Conservation (phyloP, 106 monocot genomes). For the Chionographis japonica region DNA sequence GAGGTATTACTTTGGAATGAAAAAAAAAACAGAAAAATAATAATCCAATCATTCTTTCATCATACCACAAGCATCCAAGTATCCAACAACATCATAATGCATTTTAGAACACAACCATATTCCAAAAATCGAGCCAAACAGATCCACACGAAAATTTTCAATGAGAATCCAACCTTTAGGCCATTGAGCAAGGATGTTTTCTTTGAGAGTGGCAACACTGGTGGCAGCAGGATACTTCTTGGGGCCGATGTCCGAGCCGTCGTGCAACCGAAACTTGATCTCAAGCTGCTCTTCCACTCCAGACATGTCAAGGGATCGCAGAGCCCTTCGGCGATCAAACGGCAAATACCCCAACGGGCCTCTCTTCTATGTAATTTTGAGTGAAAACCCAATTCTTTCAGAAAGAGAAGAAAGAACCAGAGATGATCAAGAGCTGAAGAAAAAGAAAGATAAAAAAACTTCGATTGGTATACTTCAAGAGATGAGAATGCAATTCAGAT, state of each 20-base stretch:
- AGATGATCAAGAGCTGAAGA: background rate
- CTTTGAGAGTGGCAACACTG: slow-evolving; percentile 63
- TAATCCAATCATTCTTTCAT: no score
- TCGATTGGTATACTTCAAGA: background rate
- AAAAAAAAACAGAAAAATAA: no score
- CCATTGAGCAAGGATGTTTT: slow-evolving; percentile 75
- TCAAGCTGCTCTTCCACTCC: slow-evolving; percentile 53
- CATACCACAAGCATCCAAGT: no score
- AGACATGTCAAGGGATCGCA: slow-evolving; percentile 33
- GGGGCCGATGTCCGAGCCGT: slow-evolving; percentile 83
- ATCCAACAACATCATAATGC: no score
- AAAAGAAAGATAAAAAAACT: background rate
- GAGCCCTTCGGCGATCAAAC: background rate
- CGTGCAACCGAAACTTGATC: slow-evolving; percentile 63
- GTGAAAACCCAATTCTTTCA: background rate
- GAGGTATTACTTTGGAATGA: no score
- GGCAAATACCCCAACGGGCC: background rate
- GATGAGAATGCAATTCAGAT: background rate
- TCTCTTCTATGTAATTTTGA: background rate
- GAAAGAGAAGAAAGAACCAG: background rate
- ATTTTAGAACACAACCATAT: background rate
- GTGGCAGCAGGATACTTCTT: slow-evolving; percentile 53
- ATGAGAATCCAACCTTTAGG: slow-evolving; percentile 49
- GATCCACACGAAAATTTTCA: background rate
- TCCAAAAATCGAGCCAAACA: no score